Conservation (phyloP, 164 flowering plant genomes). For the Chimonanthus praecox region DNA sequence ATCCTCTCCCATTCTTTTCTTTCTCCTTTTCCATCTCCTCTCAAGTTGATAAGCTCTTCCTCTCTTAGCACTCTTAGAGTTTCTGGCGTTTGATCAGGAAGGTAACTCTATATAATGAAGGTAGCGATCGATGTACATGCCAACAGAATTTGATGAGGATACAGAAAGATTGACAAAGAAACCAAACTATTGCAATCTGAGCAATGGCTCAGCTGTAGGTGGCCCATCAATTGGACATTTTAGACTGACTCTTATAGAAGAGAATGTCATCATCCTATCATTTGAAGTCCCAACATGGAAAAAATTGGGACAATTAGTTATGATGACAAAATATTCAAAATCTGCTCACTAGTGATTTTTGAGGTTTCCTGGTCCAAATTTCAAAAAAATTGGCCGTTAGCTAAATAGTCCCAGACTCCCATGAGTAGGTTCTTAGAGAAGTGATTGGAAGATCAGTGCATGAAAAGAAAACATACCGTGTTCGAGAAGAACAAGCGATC, state of each 20-base stretch:
- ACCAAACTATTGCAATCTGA: neutral
- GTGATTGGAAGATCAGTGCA: neutral
- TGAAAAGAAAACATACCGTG: slow-evolving; percentile 23
- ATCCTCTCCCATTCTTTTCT: slow-evolving; percentile 74
- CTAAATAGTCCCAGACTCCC: neutral
- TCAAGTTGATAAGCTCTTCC: slow-evolving; percentile 50
- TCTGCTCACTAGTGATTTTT: no score
- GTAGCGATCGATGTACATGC: neutral
- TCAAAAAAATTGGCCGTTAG: no score
- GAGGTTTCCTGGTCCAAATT: no score
- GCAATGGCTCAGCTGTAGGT: neutral
- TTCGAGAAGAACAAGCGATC: slow-evolving; percentile 49
- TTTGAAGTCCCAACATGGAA: no score
- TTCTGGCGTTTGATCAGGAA: slow-evolving; percentile 63
- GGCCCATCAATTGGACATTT: neutral
- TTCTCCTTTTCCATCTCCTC: slow-evolving; percentile 70
- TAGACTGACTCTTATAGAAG: neutral
- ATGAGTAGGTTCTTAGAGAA: neutral
- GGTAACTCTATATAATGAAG: slow-evolving; percentile 41
- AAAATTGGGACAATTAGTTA: no score
- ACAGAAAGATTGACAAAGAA: neutral
- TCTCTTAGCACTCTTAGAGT: slow-evolving; percentile 48
- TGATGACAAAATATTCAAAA: no score
- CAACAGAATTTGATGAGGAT: neutral
- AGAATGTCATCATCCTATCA: no score